Evolutionary conservation across 495 filamentous ascomycete species (phyloP).

Genomic region (Trypethelium eluteriae): DNA sequence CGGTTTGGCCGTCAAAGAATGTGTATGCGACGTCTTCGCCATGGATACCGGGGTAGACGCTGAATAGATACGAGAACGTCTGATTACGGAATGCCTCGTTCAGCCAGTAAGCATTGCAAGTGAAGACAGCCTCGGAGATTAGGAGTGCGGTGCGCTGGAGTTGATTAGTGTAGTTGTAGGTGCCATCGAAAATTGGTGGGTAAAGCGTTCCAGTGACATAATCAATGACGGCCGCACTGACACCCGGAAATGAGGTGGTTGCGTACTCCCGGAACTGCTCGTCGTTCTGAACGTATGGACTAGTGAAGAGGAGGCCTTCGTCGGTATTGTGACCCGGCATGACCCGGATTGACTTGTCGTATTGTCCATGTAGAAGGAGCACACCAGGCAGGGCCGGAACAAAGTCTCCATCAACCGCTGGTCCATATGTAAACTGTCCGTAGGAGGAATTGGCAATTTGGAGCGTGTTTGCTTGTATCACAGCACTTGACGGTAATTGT

Average conservation of each 20-base stretch:
- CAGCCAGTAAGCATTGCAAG: constrained; percentile 45
- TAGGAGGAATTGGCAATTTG: constrained; percentile 41
- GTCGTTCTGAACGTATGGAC: constrained; percentile 34
- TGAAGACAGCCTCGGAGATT: constrained; percentile 39
- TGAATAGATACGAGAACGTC: constrained; percentile 55
- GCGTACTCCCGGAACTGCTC: constrained; percentile 29
- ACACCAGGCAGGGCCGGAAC: constrained; percentile 49
- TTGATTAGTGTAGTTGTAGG: constrained; percentile 42
- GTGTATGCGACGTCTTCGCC: constrained; percentile 45
- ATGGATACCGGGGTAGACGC: constrained; percentile 50
- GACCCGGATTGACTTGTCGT: constrained; percentile 46
- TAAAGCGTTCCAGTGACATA: constrained; percentile 40
- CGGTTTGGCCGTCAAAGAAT: constrained; percentile 40
- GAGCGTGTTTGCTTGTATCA: constrained; percentile 47
- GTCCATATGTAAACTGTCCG: constrained; percentile 49
- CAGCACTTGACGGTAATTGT: constrained; percentile 38
- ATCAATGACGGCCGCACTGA: constrained; percentile 23
- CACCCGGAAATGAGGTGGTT: constrained; percentile 26
- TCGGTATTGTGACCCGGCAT: constrained; percentile 51
- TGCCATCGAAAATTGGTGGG: constrained; percentile 37
- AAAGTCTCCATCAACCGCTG: constrained; percentile 53
- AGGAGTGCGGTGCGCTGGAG: constrained; percentile 34
- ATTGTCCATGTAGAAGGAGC: constrained; percentile 50
- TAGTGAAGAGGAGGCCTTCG: constrained; percentile 46
- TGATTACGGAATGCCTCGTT: constrained; percentile 42